phyloP scores from a whole-genome alignment of 2,329 filamentous ascomycete genomes.

The Westerdykella aurantiaca region DNA sequence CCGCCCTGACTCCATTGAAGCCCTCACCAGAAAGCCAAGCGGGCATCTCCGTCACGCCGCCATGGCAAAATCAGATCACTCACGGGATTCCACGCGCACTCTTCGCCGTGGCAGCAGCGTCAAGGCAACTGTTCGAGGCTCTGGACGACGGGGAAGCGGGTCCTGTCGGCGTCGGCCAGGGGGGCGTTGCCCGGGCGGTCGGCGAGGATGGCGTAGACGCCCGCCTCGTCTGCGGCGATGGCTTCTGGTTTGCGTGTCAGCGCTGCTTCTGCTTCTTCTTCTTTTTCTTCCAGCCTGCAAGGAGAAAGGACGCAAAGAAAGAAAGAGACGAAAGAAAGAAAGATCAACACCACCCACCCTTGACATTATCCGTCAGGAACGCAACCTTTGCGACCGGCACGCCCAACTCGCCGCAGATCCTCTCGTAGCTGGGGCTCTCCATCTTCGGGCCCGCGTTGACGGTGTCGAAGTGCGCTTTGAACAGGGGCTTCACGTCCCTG shows the following conservation, averaged over 20 bases:
- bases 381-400: conserved; percentile 53
- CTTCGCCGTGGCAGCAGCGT: too few species aligned
- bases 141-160: conserved; percentile 22
- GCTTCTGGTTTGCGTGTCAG: conserved; percentile 34
- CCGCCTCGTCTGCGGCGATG: conserved; percentile 40
- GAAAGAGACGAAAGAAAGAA: not conserved
- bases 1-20: too few species aligned
- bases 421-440: conserved; percentile 60
- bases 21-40: too few species aligned
- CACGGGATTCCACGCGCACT: too few species aligned
- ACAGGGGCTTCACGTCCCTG: conserved; percentile 37
- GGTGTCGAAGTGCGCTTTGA: conserved; percentile 59
- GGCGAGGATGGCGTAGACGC: conserved; percentile 41
- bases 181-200: conserved; percentile 65
- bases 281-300: not conserved
- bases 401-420: conserved; percentile 49
- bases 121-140: conserved; percentile 8
- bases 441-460: conserved; percentile 73
- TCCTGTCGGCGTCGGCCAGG: conserved; percentile 35
- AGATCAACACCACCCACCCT: conserved; percentile 35
- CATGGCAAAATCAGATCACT: too few species aligned
- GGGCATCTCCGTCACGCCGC: too few species aligned
- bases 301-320: not conserved
- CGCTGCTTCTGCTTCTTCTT: conserved; percentile 3
- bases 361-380: conserved; percentile 77